Conservation (phyloP, 306 rosid genomes). For the Cicer chorassanicum region DNA sequence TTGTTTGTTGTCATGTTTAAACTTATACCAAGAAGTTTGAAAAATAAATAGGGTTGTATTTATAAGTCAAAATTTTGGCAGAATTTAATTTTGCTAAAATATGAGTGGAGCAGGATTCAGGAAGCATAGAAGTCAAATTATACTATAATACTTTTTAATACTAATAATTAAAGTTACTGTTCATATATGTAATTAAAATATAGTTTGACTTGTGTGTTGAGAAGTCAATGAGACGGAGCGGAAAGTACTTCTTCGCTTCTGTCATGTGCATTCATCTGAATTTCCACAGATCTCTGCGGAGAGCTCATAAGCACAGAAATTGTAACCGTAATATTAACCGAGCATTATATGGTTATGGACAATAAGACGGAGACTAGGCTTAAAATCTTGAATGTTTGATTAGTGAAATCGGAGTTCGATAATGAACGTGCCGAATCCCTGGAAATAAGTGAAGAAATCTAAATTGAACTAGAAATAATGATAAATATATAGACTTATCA, state of each 20-base stretch:
- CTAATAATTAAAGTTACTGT: constrained; percentile 7
- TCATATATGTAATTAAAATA: background rate
- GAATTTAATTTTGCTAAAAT: background rate
- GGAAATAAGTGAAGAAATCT: background rate
- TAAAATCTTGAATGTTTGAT: no score
- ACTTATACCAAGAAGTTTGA: constrained; percentile 17
- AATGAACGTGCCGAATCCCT: background rate
- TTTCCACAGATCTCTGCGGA: background rate
- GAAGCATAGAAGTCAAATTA: constrained; percentile 26
- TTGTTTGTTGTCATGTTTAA: constrained; percentile 27
- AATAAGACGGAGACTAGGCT: no score
- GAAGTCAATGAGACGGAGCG: background rate
- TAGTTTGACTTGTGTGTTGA: background rate
- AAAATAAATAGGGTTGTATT: background rate
- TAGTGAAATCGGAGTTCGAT: no score
- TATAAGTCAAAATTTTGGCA: background rate
- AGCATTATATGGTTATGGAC: no score
- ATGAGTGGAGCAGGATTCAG: background rate
- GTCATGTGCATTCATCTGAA: background rate
- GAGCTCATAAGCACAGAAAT: no score
- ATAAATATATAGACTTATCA: background rate
- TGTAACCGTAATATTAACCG: no score
- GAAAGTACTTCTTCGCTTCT: background rate
- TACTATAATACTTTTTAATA: constrained; percentile 5
- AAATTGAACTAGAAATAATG: background rate